A percentile compares a stretch with the other conserved stretches of the same genome.
Evolutionary conservation across 208 protist genomes (phyloP).

Genomic region (Angomonas ambiguus): DNA sequence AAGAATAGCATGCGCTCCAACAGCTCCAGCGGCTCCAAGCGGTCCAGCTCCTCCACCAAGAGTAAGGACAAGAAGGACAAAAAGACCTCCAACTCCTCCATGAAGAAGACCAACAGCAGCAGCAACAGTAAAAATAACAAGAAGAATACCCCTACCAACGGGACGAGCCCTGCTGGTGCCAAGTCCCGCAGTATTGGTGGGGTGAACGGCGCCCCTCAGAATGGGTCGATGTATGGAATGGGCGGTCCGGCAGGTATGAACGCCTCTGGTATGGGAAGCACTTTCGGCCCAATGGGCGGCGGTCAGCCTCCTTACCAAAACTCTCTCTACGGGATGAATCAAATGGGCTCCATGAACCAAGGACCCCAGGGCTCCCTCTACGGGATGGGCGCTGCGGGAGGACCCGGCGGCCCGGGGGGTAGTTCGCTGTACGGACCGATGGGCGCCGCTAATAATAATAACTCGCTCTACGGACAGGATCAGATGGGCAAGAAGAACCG

Average conservation of each 20-base stretch:
- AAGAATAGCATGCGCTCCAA: not conserved
- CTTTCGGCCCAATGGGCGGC: too few relatives aligned
- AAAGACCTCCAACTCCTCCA: not conserved
- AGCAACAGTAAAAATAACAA: not conserved
- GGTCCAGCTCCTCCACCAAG: not conserved
- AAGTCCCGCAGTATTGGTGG: not conserved
- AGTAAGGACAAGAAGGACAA: too few relatives aligned
- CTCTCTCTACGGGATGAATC: too few relatives aligned
- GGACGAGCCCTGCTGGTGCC: not conserved
- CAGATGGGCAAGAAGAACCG: not conserved
- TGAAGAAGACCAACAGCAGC: not conserved
- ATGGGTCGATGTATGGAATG: not conserved
- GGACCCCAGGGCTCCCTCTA: too few relatives aligned
- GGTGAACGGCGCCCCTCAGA: not conserved
- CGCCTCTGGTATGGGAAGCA: too few relatives aligned
- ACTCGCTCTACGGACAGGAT: not conserved
- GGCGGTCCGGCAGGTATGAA: conserved; percentile 3
- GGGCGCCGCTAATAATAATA: not conserved
- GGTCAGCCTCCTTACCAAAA: too few relatives aligned
- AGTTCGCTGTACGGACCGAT: not conserved
- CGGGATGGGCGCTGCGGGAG: too few relatives aligned
- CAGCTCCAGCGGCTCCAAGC: too few relatives aligned
- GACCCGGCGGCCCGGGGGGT: too few relatives aligned
- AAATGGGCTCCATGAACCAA: too few relatives aligned
- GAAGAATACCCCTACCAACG: not conserved